Conservation (phyloP, 2,329 filamentous ascomycete species). For the Fusarium stilboides region DNA sequence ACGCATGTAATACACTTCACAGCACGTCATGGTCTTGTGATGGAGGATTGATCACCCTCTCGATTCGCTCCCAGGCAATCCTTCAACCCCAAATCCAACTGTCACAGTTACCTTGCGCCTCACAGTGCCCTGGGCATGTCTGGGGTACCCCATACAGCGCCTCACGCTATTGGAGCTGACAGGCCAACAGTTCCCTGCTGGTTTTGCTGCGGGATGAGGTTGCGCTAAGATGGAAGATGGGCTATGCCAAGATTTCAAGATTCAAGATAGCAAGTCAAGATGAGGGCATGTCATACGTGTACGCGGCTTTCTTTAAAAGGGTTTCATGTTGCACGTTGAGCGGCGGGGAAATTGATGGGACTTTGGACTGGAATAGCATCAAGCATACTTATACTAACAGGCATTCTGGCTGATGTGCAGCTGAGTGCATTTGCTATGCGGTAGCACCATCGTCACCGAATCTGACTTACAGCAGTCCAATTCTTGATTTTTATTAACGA, state of each 20-base stretch:
- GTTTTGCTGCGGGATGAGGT: neutral
- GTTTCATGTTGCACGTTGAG: neutral
- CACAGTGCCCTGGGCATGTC: neutral
- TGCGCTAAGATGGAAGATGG: neutral
- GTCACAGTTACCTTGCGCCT: neutral
- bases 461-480: neutral
- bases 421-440: constrained; percentile 2
- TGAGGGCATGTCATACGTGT: constrained; percentile 14
- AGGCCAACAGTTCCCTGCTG: neutral
- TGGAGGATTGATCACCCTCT: constrained; percentile 4
- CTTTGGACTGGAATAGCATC: neutral
- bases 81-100: neutral
- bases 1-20: neutral
- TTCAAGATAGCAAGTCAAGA: constrained; percentile 14
- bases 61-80: constrained; percentile 17
- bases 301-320: constrained; percentile 5
- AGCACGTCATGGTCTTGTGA: constrained; percentile 23
- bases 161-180: neutral
- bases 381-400: neutral
- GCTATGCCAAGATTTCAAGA: constrained; percentile 22
- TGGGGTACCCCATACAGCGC: constrained; percentile 18
- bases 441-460: constrained; percentile 4
- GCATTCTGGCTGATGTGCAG: neutral
- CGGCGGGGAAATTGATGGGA: neutral
- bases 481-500: neutral